A percentile compares a stretch with the other conserved stretches of the same genome.
Conservation (phyloP, 2,329 filamentous ascomycete species). For the Byssochlamys sp. region DNA sequence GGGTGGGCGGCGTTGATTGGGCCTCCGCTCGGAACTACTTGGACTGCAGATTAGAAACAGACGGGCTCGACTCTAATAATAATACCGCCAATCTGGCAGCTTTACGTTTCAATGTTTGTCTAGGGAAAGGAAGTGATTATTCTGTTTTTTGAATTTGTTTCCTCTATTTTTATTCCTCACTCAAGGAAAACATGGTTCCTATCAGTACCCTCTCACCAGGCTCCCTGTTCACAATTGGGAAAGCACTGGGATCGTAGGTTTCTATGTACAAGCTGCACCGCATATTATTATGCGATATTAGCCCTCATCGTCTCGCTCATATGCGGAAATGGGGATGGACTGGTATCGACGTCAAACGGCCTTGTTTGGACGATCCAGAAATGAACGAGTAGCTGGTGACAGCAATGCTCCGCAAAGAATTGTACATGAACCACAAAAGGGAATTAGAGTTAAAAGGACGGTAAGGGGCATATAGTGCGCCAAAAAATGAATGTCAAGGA, state of each 20-base stretch:
- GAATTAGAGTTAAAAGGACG: neutral
- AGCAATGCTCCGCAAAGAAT: neutral
- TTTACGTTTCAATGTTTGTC: neutral
- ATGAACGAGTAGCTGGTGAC: neutral
- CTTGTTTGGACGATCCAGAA: neutral
- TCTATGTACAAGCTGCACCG: neutral
- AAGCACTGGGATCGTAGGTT: neutral
- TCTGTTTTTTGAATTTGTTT: neutral
- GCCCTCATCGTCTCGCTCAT: neutral
- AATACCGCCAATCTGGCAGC: neutral
- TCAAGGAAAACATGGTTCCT: neutral
- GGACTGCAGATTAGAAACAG: no score
- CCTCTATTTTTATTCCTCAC: neutral
- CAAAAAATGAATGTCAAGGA: neutral
- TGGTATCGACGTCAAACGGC: neutral
- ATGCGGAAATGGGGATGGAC: neutral
- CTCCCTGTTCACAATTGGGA: neutral
- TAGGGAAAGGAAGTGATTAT: neutral
- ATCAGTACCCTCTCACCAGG: neutral
- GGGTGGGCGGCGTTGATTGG: neutral
- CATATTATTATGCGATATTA: neutral
- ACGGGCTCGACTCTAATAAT: no score
- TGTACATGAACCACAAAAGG: neutral
- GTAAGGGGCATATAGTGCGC: neutral
- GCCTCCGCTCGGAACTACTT: neutral